A percentile compares a stretch with the other conserved stretches of the same genome.
Conservation (phyloP, 2,329 filamentous ascomycete species). For the Penicillium verrucosum region DNA sequence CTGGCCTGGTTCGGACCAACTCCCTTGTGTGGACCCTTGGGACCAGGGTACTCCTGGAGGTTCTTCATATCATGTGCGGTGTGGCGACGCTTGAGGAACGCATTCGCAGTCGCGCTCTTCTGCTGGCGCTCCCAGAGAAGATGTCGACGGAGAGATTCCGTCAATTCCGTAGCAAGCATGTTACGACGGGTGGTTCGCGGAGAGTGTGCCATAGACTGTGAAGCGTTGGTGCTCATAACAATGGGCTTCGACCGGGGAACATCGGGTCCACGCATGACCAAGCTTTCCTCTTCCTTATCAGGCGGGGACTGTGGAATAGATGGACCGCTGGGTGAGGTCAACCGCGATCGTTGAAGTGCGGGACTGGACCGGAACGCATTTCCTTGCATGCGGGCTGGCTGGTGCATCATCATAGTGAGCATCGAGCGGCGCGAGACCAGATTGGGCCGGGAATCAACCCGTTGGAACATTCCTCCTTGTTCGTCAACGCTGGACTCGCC, state of each 20-base stretch:
- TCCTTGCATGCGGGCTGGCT: constrained; percentile 71
- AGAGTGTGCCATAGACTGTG: constrained; percentile 73
- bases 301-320: constrained; percentile 59
- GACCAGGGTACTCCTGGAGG: constrained; percentile 74
- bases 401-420: constrained; percentile 82
- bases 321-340: constrained; percentile 65
- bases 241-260: constrained; percentile 77
- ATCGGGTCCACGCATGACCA: constrained; percentile 60
- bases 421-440: constrained; percentile 82
- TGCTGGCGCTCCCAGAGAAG: constrained; percentile 94
- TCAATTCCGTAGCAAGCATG: constrained; percentile 93
- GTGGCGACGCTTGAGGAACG: constrained; percentile 83
- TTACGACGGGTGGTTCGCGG: constrained; percentile 88
- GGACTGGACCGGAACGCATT: constrained; percentile 50
- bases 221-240: constrained; percentile 65
- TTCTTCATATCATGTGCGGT: constrained; percentile 89
- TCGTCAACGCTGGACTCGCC: constrained; percentile 80
- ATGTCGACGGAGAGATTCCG: constrained; percentile 85
- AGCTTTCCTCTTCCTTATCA: constrained; percentile 59
- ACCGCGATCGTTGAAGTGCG: constrained; percentile 53
- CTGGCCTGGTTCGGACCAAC: constrained; percentile 22
- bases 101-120: constrained; percentile 83
- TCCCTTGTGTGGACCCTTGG: constrained; percentile 52
- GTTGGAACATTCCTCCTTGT: constrained; percentile 70
- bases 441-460: constrained; percentile 83